A percentile compares a stretch with the other conserved stretches of the same genome.
Conservation (phyloP, 73 alveolate species). For the Loxodes magnus region DNA sequence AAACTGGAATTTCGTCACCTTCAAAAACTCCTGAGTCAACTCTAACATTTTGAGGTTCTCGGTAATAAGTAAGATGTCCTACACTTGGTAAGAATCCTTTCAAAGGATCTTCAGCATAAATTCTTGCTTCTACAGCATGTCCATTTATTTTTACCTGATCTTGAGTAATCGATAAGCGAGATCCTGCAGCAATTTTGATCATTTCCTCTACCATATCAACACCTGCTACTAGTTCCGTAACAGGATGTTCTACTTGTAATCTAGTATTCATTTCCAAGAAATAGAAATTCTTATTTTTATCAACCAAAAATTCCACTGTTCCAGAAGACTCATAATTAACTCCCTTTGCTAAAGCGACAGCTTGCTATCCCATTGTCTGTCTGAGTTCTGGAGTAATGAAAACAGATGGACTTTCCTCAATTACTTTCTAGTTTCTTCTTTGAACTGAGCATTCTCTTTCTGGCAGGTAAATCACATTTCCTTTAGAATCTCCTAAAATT, state of each 20-base stretch:
- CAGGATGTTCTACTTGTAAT: constrained; percentile 86
- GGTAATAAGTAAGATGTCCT: constrained; percentile 52
- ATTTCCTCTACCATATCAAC: constrained; percentile 64
- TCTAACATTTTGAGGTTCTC: constrained; percentile 69
- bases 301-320: constrained; percentile 86
- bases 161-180: constrained; percentile 47
- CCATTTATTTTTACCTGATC: constrained; percentile 59
- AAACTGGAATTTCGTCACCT: constrained; percentile 70
- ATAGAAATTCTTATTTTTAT: constrained; percentile 50
- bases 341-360: constrained; percentile 11
- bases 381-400: constrained; percentile 36
- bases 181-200: constrained; percentile 73
- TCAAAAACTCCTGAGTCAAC: constrained; percentile 81
- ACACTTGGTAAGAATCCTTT: constrained; percentile 71
- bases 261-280: constrained; percentile 91
- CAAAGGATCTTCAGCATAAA: constrained; percentile 81
- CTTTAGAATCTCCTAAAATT: constrained; percentile 76
- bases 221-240: constrained; percentile 48
- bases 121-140: constrained; percentile 79
- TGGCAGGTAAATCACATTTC: constrained; percentile 67
- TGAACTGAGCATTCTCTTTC: constrained; percentile 89
- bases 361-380: constrained; percentile 49
- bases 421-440: constrained; percentile 82
- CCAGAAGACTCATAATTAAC: constrained; percentile 18
- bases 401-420: constrained; percentile 82